Evolutionary conservation across 306 rosid genomes (phyloP), one percentile per base, ranked within the genome.

Genomic region (Biancaea sappan): DNA sequence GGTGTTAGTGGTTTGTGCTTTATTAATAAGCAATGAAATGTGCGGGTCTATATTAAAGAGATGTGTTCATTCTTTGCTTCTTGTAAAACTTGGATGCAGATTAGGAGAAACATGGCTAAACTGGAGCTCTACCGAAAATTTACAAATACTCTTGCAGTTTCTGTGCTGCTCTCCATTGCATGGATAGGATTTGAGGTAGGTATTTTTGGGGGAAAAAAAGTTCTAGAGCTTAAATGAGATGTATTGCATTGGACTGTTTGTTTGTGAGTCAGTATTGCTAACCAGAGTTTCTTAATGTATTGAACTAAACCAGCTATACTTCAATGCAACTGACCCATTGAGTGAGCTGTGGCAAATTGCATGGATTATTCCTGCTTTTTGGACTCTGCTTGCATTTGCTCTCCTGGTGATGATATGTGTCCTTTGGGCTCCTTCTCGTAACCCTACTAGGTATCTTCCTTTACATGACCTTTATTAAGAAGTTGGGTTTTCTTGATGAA

Each of bases 121-220:
- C 83, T 93, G 81, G 98, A 91, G 86, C 91, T 93, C 22, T 93
- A 91, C 84, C 82, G 96, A 37, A 93, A 93, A 80, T 93, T 93
- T 81, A 91, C 98, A 58, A 93, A 93, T 81, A 84, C 87, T 21
- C 97, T 93, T 64, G 98, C 95, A 13, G 89, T 91, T 54, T 86
- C 82, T 66, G 92, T 93, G 69, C 87, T 93, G 26, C 88, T 93
- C 41, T 93, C 98, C 34, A 91, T 93, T 72, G 90, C 96, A 29
- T 93, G 97, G 98, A 87, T 89, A 80, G 96, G 98, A 81, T 93
- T 93, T 83, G 98, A 93, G 98, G 98, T 93, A 89, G 60, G 98
- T 93, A 89, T 56, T 60, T 80, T 22, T 29, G 52, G 26, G 32
- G 16, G 16, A 15, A 61, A 35, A 70, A 12, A 11, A 69, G 24